Conservation (phyloP, 805 yeast species). For the Kazachstania taianensis region DNA sequence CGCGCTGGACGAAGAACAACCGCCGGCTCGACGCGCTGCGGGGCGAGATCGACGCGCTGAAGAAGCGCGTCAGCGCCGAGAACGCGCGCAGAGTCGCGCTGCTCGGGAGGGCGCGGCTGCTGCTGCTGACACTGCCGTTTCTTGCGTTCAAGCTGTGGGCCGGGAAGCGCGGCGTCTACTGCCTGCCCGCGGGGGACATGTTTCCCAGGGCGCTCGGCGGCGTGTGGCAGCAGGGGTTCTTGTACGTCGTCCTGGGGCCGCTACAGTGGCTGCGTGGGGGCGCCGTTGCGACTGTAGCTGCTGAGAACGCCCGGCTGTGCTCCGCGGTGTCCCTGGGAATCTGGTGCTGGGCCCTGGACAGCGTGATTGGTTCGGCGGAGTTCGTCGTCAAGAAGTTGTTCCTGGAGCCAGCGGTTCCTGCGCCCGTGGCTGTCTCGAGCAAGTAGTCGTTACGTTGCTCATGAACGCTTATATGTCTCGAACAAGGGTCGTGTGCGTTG, state of each 20-base stretch:
- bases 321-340: conserved; percentile 28
- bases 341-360: conserved; percentile 28
- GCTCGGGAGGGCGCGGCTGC: conserved; percentile 8
- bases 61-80: conserved; percentile 28
- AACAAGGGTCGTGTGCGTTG: too few species aligned
- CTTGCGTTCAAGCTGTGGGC: conserved; percentile 24
- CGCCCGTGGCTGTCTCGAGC: too few species aligned
- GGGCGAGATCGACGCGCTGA: conserved; percentile 39
- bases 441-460: too few species aligned
- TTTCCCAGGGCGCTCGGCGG: conserved; percentile 26
- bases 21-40: conserved; percentile 53
- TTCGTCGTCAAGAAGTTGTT: conserved; percentile 18
- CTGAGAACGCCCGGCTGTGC: conserved; percentile 3
- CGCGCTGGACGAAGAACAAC: conserved; percentile 89
- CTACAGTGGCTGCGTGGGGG: conserved; percentile 10
- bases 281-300: not conserved
- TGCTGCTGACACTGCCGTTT: conserved; percentile 27
- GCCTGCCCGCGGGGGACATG: conserved; percentile 18
- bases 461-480: too few species aligned
- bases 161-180: conserved; percentile 25
- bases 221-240: conserved; percentile 27
- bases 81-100: conserved; percentile 4
- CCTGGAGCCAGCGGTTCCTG: conserved; percentile 7
- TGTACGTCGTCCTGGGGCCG: conserved; percentile 22
- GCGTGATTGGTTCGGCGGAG: conserved; percentile 21